Percentiles rank a stretch among this genome's conserved stretches.
These are phyloP conservation scores for Mallotus repandus DNA, from an alignment of 441 rosid genomes.

Conservation along the genomic window DNA sequence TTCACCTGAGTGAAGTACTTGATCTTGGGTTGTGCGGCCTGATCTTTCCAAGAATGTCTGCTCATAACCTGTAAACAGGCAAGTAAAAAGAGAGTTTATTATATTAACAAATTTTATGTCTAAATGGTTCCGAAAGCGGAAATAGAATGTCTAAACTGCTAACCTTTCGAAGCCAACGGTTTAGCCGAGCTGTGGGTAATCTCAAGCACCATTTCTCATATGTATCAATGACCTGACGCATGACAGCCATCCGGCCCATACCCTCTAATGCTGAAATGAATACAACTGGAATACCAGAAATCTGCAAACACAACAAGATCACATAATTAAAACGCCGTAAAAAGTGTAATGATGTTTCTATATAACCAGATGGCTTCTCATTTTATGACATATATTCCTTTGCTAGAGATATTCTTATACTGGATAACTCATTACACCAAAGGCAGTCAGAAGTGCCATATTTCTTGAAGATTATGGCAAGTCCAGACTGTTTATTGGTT, in stretches of 20 bases:
- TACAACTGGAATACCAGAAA: constrained; percentile 76
- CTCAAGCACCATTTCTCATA: constrained; percentile 85
- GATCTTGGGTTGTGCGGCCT: constrained; percentile 79
- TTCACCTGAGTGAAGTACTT: constrained; percentile 96
- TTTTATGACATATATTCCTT: background rate
- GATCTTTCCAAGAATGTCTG: constrained; percentile 95
- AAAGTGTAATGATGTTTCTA: background rate
- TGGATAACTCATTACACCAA: background rate
- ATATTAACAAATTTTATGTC: background rate
- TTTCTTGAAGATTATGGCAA: background rate
- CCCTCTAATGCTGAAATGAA: constrained; percentile 86
- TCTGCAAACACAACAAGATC: constrained; percentile 38
- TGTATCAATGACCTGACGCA: constrained; percentile 66
- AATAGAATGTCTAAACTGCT: constrained; percentile 14
- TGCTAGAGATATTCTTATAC: background rate
- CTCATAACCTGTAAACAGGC: constrained; percentile 68
- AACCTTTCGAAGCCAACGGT: constrained; percentile 91
- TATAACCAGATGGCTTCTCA: background rate
- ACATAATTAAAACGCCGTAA: background rate
- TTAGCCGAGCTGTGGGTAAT: constrained; percentile 83
- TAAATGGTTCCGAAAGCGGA: background rate
- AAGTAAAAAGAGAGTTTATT: background rate
- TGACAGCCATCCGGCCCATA: constrained; percentile 66
- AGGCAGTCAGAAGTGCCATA: background rate
- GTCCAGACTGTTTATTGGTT: background rate